Evolutionary conservation across 345 rosid species (phyloP).

Genomic region (Moricandia arvensis): DNA sequence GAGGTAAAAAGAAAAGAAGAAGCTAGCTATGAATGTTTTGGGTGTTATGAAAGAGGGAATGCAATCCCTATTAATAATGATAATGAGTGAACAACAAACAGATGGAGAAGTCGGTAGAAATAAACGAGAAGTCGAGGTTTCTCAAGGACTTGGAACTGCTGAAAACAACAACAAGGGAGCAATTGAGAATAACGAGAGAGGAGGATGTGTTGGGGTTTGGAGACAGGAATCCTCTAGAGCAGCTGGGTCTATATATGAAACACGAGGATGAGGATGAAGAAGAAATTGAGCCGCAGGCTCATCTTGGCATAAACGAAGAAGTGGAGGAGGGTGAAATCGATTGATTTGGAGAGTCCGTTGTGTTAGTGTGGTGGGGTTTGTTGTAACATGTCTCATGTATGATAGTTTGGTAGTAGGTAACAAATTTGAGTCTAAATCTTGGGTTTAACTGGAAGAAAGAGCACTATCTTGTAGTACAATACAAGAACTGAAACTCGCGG

Average conservation of each 20-base stretch:
- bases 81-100: conserved; percentile 36
- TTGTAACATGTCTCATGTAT: neutral
- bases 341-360: neutral
- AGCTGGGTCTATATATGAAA: conserved; percentile 78
- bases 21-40: neutral
- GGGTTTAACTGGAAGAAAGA: neutral
- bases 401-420: neutral
- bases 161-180: conserved; percentile 41
- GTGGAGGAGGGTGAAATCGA: conserved; percentile 35
- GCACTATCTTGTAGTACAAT: neutral
- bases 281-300: conserved; percentile 20
- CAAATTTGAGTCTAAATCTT: neutral
- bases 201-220: conserved; percentile 66
- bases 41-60: neutral
- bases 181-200: conserved; percentile 43
- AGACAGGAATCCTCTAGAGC: conserved; percentile 72
- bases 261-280: conserved; percentile 59
- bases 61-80: neutral
- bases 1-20: conserved; percentile 43
- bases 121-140: conserved; percentile 66
- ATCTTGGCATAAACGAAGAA: conserved; percentile 5
- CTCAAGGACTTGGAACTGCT: conserved; percentile 84
- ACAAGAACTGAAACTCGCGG: neutral
- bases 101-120: conserved; percentile 92
- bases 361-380: neutral